Conservation (phyloP, 257 asterid species). For the Jaltomata sinuosa region DNA sequence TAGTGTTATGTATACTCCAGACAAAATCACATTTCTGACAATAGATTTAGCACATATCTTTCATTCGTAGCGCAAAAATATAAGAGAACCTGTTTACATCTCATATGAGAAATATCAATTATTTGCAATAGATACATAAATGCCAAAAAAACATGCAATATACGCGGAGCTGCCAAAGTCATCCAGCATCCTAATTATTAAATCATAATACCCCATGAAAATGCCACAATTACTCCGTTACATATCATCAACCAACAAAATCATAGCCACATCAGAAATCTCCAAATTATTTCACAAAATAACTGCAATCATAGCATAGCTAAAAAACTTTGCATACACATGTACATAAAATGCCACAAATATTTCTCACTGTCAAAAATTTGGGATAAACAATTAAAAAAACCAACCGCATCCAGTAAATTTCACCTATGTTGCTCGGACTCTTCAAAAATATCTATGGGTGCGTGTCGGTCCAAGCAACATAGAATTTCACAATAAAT, state of each 20-base stretch:
- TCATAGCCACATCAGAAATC: not conserved
- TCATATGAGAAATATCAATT: not conserved
- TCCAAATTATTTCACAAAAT: not conserved
- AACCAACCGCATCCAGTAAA: not conserved
- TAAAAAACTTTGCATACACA: not conserved
- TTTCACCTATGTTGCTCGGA: too few relatives aligned
- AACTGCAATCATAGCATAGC: not conserved
- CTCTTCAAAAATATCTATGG: too few relatives aligned
- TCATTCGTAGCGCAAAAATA: not conserved
- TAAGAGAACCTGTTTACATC: not conserved
- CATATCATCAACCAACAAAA: not conserved
- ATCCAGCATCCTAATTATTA: not conserved
- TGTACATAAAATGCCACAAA: not conserved
- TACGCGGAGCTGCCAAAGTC: not conserved
- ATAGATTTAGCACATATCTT: not conserved
- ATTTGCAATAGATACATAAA: not conserved
- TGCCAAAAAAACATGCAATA: not conserved
- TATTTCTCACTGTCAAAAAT: not conserved
- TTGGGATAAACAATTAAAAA: not conserved
- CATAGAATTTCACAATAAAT: not conserved
- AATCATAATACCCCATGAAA: not conserved
- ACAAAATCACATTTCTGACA: not conserved
- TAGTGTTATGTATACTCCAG: not conserved
- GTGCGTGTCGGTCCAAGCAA: too few relatives aligned
- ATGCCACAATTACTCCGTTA: not conserved